phyloP scores from a whole-genome alignment of 257 asterid species.

The Catharanthus roseus region DNA sequence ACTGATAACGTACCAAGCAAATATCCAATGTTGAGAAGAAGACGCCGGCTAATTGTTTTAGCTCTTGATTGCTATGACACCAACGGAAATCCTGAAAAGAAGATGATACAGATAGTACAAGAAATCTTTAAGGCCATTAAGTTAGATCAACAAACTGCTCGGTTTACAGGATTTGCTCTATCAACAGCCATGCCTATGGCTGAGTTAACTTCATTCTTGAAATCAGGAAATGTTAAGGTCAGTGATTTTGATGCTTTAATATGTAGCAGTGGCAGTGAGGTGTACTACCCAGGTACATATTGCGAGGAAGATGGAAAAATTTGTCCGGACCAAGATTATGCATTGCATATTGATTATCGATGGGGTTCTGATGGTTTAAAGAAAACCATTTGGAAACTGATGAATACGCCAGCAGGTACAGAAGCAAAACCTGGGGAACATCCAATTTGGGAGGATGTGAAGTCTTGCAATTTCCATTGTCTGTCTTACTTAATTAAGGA shows the following conservation, averaged over 20 bases:
- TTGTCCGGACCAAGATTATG: conserved; percentile 59
- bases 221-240: conserved; percentile 43
- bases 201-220: conserved; percentile 48
- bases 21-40: conserved; percentile 63
- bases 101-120: conserved; percentile 45
- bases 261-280: conserved; percentile 81
- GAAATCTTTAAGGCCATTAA: conserved; percentile 53
- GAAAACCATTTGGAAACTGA: conserved; percentile 76
- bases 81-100: conserved; percentile 53
- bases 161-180: conserved; percentile 54
- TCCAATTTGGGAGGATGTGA: conserved; percentile 45
- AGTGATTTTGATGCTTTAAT: conserved; percentile 70
- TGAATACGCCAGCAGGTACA: conserved; percentile 41
- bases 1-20: conserved; percentile 41
- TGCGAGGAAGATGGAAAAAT: conserved; percentile 49
- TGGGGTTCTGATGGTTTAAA: conserved; percentile 85
- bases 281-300: conserved; percentile 58
- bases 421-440: conserved; percentile 23
- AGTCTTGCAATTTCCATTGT: conserved; percentile 69
- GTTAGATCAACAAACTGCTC: conserved; percentile 43
- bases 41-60: conserved; percentile 53
- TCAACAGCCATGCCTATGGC: conserved; percentile 73
- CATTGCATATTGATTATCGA: conserved; percentile 71
- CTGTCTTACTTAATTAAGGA: conserved; percentile 68
- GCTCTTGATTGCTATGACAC: conserved; percentile 73